Base-by-base conservation (phyloP, 768 basidiomycete species). In the Tulasnella sp. region DNA sequence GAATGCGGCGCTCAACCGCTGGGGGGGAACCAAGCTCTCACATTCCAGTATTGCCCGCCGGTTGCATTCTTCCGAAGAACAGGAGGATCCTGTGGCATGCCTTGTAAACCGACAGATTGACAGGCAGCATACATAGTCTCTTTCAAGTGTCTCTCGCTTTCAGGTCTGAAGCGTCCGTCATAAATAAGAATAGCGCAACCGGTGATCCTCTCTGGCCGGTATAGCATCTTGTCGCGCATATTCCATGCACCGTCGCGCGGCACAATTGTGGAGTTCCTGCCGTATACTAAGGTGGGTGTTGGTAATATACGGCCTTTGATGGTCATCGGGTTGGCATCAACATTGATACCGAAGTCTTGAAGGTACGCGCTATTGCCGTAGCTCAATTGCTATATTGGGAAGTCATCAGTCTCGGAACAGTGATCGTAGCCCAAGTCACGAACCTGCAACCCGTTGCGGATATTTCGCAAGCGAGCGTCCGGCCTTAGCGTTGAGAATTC, bases 291-390 rank as follows among this genome's bases (percentile, higher is more conserved):
- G 24, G 85, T 90, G 0, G 94, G 94, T 0, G 93, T 88, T 19
- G 86, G 85, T n/a, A 95, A 84, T 19, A 94, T 85, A 4, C 94
- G 88, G 0, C 92, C 94, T 31, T 88, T 84, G 46, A 94, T 86
- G 48, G 83, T 86, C 46, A 93, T 86, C 0, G 93, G 91, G 3
- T 84, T 81, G 74, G 90, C 80, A 21, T 86, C 86, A 31, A 95
- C 91, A 1, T 86, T 81, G 88, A 95, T 90, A 10, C 93, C 92
- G 81, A 94, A 94, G 83, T 91, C 88, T 58, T 89, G 88, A 42
- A 94, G 89, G 81, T 93, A 94, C 84, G 93, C 90, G 0, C 92
- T 93, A 84, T 92, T 90, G 0, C 91, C 91, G 81, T 93, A 93
- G 38, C 88, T 87, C 34, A 84, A 79, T 14, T 83, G 83, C 68